Evolutionary conservation across 257 asterid species (phyloP), one percentile per base, ranked within the genome.

Genomic region (Paraleonurus japonicus): DNA sequence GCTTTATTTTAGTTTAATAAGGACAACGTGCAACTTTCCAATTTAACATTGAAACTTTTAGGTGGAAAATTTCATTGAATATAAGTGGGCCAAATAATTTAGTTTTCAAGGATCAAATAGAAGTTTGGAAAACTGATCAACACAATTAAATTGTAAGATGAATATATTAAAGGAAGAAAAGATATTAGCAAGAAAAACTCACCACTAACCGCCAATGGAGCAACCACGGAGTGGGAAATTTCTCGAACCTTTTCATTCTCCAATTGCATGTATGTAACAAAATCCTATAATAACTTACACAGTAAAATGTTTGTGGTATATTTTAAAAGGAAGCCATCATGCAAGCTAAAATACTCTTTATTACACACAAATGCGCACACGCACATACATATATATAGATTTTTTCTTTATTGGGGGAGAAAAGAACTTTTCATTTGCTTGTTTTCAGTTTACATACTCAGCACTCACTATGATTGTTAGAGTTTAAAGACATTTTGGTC

Each of bases 161-260:
- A 67, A 43, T 53, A 63, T 45, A 55, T 23, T 6, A 53, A 12
- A 43, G 51, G 43, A 30, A 73, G 50, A 24, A 47, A 33, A 45
- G 20, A 47, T 47, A n/a, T 47, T 10, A 35, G 66, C 39, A 39
- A 10, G 74, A 61, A 72, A 67, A n/a, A 81, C 97, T 86, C 78
- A 89, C 97, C 96, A 17, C 99, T 95, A 74, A 92, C 96, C 32
- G 98, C 98, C 77, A 93, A 72, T 59, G 99, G 99, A 78, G 92
- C 74, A 72, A 95, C 88, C 75, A 85, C 89, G 2, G 88, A 70
- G 77, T 95, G 95, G 68, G 95, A 84, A 75, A 95, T 87, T 62
- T 80, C 79, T 45, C 99, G 89, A 67, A 81, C 90, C 86, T 85
- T 95, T 76, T 84, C 96, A 80, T 84, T 87, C 81, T 89, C 96